A percentile compares a stretch with the other conserved stretches of the same genome.
Evolutionary conservation across 2,329 filamentous ascomycete species (phyloP).

Genomic region (Botrytis galanthina): DNA sequence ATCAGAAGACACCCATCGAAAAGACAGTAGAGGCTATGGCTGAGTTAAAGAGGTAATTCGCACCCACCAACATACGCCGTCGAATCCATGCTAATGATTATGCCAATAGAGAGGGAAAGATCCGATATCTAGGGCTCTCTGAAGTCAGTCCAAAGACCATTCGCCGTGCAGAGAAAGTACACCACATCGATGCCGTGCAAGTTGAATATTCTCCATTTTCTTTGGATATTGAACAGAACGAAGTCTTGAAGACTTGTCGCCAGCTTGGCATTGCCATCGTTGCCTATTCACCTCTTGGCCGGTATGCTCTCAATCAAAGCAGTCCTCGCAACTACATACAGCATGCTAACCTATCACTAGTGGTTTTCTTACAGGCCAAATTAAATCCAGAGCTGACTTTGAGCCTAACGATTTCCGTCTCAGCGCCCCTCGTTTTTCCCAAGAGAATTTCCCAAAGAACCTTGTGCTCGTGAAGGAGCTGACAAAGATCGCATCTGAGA

Average conservation of each 20-base stretch:
- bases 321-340: neutral
- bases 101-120: slow-evolving; percentile 47
- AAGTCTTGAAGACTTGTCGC: slow-evolving; percentile 52
- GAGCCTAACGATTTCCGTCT: slow-evolving; percentile 48
- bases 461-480: slow-evolving; percentile 48
- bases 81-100: slow-evolving; percentile 18
- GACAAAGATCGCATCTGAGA: slow-evolving; percentile 47
- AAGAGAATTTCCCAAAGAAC: slow-evolving; percentile 53
- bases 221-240: slow-evolving; percentile 56
- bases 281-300: slow-evolving; percentile 57
- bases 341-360: neutral
- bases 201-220: slow-evolving; percentile 54
- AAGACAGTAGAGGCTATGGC: slow-evolving; percentile 44
- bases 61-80: neutral
- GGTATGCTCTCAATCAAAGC: slow-evolving; percentile 24
- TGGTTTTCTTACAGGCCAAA: slow-evolving; percentile 55
- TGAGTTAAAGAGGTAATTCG: slow-evolving; percentile 38
- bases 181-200: slow-evolving; percentile 51
- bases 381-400: slow-evolving; percentile 48
- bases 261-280: slow-evolving; percentile 58
- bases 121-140: slow-evolving; percentile 55
- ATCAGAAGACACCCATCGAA: slow-evolving; percentile 44
- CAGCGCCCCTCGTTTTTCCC: slow-evolving; percentile 45
- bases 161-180: slow-evolving; percentile 49
- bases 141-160: slow-evolving; percentile 51